These are phyloP conservation scores for Aspergillus indologenus DNA, from an alignment of 495 filamentous ascomycete genomes.

Conservation along the genomic window DNA sequence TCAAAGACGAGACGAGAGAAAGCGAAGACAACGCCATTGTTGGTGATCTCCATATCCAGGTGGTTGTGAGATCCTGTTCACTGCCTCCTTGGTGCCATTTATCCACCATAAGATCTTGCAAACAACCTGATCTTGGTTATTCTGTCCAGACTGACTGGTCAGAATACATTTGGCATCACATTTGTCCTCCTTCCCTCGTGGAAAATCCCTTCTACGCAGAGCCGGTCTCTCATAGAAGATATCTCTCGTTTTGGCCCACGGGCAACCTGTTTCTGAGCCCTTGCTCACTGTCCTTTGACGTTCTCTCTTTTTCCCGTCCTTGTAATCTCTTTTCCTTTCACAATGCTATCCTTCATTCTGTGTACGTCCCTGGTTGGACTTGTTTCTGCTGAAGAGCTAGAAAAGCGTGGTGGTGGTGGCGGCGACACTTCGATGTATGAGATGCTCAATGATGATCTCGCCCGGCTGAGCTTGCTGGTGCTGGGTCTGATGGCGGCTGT, in stretches of 20 bases:
- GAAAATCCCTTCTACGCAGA: slow-evolving; percentile 14
- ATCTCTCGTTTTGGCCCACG: background rate
- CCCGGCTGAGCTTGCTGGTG: slow-evolving; percentile 40
- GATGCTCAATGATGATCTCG: slow-evolving; percentile 37
- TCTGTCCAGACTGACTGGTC: slow-evolving; percentile 2
- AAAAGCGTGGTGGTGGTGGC: slow-evolving; percentile 29
- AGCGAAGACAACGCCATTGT: slow-evolving; percentile 10
- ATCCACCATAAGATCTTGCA: background rate
- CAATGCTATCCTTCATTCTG: slow-evolving; percentile 18
- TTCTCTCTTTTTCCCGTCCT: background rate
- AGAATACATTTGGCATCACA: background rate
- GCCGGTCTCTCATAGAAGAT: slow-evolving; percentile 24
- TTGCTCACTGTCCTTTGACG: background rate
- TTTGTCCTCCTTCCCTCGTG: slow-evolving; percentile 7
- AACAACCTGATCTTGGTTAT: background rate
- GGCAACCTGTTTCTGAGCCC: background rate
- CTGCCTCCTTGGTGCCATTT: background rate
- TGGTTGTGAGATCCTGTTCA: background rate
- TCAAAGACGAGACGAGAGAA: slow-evolving; percentile 6
- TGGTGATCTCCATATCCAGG: background rate
- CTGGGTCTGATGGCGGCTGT: slow-evolving; percentile 51
- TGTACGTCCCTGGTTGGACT: slow-evolving; percentile 31
- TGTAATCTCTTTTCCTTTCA: background rate
- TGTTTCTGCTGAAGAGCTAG: slow-evolving; percentile 26
- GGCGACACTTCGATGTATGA: slow-evolving; percentile 27